These are phyloP conservation scores for Trichosporon ovoides DNA, from an alignment of 1,284 basidiomycete species.

Conservation along the genomic window DNA sequence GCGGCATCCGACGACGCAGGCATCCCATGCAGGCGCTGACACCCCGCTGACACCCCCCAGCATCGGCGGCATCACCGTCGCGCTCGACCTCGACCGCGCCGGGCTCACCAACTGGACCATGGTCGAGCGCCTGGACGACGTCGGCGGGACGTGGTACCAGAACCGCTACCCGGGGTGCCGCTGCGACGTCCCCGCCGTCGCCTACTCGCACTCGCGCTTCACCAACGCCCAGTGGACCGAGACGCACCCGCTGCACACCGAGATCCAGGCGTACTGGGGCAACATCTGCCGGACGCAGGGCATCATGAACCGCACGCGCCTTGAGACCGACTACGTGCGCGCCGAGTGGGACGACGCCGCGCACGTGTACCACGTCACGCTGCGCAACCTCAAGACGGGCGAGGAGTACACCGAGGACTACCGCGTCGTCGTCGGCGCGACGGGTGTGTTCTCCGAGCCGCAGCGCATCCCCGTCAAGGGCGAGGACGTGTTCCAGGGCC, in stretches of 20 bases:
- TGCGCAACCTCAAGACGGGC: constrained; percentile 2
- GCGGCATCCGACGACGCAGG: no score
- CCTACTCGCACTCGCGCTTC: constrained; percentile 18
- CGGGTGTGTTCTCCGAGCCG: constrained; percentile 28
- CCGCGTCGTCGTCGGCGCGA: constrained; percentile 25
- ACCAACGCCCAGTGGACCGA: constrained; percentile 18
- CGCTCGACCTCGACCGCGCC: constrained; percentile 15
- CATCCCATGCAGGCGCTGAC: no score
- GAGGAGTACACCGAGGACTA: constrained; percentile 9
- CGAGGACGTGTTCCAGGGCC: constrained; percentile 22
- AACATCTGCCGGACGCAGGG: constrained; percentile 9
- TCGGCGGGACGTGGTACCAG: constrained; percentile 19
- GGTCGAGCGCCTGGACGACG: constrained; percentile 13
- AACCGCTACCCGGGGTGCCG: constrained; percentile 16
- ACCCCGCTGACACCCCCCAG: constrained; percentile 1
- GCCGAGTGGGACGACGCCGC: constrained; percentile 12
- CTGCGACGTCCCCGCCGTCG: constrained; percentile 14
- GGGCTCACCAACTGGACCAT: constrained; percentile 18
- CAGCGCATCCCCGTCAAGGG: constrained; percentile 23
- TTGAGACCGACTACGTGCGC: background rate
- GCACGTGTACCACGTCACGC: constrained; percentile 5
- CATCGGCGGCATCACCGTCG: constrained; percentile 18
- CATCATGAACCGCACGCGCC: background rate
- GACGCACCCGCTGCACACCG: constrained; percentile 16
- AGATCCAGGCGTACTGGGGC: constrained; percentile 19